A percentile compares a stretch with the other conserved stretches of the same genome.
Evolutionary conservation across 2,329 filamentous ascomycete genomes (phyloP).

Genomic region (Pezicula neosporulosa): DNA sequence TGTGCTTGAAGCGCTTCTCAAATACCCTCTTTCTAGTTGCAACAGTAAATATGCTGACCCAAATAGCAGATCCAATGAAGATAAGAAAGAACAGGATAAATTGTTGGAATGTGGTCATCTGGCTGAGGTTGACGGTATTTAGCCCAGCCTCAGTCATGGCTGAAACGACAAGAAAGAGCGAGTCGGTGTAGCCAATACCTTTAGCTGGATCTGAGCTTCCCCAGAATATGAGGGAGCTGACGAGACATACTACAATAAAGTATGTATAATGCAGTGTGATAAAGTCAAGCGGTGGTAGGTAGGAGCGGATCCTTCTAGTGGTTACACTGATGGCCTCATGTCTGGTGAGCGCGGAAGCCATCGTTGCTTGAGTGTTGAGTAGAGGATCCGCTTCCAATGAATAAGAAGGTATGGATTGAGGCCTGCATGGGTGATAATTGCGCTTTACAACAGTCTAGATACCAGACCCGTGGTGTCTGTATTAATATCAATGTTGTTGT

Average conservation of each 20-base stretch:
- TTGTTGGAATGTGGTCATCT: constrained; percentile 66
- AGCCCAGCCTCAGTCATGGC: constrained; percentile 66
- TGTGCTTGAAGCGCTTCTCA: constrained; percentile 53
- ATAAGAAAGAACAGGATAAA: constrained; percentile 62
- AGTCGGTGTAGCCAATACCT: constrained; percentile 57
- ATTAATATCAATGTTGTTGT: too few relatives aligned
- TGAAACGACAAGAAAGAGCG: constrained; percentile 63
- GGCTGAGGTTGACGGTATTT: constrained; percentile 63
- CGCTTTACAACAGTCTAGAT: too few relatives aligned
- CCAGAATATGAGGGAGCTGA: constrained; percentile 61
- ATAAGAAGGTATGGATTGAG: too few relatives aligned
- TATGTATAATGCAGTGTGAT: constrained; percentile 66
- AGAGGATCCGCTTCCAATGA: too few relatives aligned
- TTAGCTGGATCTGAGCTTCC: constrained; percentile 46
- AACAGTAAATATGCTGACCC: constrained; percentile 63
- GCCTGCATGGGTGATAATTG: too few relatives aligned
- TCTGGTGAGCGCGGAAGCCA: too few relatives aligned
- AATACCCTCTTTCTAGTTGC: constrained; percentile 58
- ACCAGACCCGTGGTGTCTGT: too few relatives aligned
- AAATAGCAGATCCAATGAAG: constrained; percentile 63
- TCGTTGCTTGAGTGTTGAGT: too few relatives aligned
- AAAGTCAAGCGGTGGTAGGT: constrained; percentile 46
- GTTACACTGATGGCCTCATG: too few relatives aligned
- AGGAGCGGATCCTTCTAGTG: constrained; percentile 1
- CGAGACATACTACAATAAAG: constrained; percentile 53